Evolutionary conservation across 495 filamentous ascomycete species (phyloP).

Genomic region (Hypoxylon crocopeplum): DNA sequence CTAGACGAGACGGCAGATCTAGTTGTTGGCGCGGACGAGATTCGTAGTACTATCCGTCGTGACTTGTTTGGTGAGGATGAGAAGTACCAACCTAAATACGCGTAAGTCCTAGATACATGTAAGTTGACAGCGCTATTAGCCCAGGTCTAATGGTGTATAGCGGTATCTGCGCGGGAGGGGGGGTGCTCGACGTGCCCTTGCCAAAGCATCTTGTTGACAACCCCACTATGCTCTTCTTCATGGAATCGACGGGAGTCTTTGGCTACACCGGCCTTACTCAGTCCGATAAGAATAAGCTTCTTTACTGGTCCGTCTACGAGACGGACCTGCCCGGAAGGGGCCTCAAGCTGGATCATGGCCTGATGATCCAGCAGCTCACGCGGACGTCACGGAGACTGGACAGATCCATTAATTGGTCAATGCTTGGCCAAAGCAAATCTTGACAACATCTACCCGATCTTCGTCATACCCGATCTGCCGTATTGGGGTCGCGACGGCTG

Average conservation of each 20-base stretch:
- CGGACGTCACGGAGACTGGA: constrained; percentile 55
- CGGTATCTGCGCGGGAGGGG: constrained; percentile 61
- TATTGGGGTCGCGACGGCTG: constrained; percentile 51
- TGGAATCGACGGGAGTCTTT: constrained; percentile 64
- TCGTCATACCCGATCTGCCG: constrained; percentile 57
- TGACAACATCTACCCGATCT: constrained; percentile 61
- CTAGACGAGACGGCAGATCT: constrained; percentile 55
- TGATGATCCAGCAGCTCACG: constrained; percentile 51
- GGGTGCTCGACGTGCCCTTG: constrained; percentile 52
- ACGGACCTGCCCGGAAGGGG: constrained; percentile 18
- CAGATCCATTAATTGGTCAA: constrained; percentile 57
- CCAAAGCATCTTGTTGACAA: constrained; percentile 36
- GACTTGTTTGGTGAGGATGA: constrained; percentile 51
- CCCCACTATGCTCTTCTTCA: constrained; percentile 57
- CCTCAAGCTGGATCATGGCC: constrained; percentile 46
- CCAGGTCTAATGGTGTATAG: constrained; percentile 4
- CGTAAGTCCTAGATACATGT: constrained; percentile 30
- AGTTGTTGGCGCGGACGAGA: constrained; percentile 67
- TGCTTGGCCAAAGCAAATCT: constrained; percentile 51
- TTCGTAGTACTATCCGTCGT: constrained; percentile 57
- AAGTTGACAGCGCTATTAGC: background rate
- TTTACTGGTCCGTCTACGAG: constrained; percentile 25
- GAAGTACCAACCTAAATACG: constrained; percentile 34
- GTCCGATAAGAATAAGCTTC: constrained; percentile 16
- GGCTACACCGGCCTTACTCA: constrained; percentile 53